Percentiles rank a stretch among this genome's conserved stretches.
Evolutionary conservation across 2,329 filamentous ascomycete genomes (phyloP).

Genomic region (Phaeosphaeria sp.): DNA sequence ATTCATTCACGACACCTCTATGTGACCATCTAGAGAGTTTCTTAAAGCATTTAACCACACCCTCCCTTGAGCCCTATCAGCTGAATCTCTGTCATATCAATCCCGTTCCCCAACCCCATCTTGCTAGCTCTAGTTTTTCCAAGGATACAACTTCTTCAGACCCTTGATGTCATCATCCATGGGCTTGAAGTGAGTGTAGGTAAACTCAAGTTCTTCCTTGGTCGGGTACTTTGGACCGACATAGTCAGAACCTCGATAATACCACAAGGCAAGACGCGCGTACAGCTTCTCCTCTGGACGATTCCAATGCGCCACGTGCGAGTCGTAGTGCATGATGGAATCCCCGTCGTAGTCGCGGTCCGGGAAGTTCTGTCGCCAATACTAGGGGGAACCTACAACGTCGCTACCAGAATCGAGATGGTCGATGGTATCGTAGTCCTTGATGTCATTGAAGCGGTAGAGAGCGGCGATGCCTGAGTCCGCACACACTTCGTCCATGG

Average conservation of each 20-base stretch:
- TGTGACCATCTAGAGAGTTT: too few relatives aligned
- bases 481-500: slow-evolving; percentile 1
- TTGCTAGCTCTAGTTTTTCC: background rate
- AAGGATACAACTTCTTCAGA: background rate
- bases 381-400: background rate
- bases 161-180: background rate
- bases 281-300: background rate
- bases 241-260: background rate
- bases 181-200: background rate
- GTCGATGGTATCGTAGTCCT: background rate
- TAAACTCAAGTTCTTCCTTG: background rate
- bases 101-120: too few relatives aligned
- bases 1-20: too few relatives aligned
- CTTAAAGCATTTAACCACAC: too few relatives aligned
- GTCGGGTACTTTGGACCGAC: background rate
- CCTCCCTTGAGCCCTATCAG: too few relatives aligned
- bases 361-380: background rate
- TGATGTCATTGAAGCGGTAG: background rate
- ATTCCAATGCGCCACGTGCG: background rate
- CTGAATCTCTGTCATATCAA: too few relatives aligned
- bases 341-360: background rate
- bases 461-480: background rate
- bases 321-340: slow-evolving; percentile 4
- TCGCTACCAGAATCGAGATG: background rate
- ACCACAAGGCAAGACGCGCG: background rate